Conservation (phyloP, 2,329 filamentous ascomycete species). For the Colletotrichum sp. region DNA sequence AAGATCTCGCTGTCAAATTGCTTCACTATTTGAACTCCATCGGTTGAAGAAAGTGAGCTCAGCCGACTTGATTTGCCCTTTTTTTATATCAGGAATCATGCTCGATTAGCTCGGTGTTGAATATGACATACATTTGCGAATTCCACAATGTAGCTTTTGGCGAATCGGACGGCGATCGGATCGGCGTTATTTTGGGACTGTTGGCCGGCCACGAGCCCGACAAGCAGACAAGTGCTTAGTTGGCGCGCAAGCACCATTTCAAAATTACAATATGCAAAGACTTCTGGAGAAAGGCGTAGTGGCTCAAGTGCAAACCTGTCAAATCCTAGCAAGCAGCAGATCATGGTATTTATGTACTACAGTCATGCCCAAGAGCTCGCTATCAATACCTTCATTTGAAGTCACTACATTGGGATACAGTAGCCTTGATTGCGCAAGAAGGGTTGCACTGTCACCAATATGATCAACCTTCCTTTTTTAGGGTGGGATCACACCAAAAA, state of each 20-base stretch:
- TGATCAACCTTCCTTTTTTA: neutral
- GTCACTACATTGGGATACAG: neutral
- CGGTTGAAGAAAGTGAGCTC: neutral
- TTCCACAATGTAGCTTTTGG: slow-evolving; percentile 19
- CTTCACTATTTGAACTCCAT: slow-evolving; percentile 3
- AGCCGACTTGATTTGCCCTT: neutral
- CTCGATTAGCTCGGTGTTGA: too few relatives aligned
- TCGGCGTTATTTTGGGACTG: neutral
- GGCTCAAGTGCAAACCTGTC: neutral
- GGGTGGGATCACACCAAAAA: neutral
- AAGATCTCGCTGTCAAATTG: slow-evolving; percentile 33
- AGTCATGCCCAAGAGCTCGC: neutral
- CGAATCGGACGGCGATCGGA: neutral
- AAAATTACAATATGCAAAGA: fast-evolving
- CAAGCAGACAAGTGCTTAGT: neutral
- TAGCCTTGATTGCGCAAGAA: neutral
- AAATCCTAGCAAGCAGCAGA: neutral
- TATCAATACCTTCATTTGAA: neutral
- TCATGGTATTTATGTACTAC: neutral
- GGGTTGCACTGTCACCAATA: neutral
- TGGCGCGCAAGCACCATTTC: neutral
- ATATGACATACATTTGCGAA: neutral
- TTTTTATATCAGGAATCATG: neutral
- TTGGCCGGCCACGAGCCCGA: neutral
- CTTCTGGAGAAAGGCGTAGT: neutral